Evolutionary conservation across 441 rosid species (phyloP).

Genomic region (Adansonia grandidieri): DNA sequence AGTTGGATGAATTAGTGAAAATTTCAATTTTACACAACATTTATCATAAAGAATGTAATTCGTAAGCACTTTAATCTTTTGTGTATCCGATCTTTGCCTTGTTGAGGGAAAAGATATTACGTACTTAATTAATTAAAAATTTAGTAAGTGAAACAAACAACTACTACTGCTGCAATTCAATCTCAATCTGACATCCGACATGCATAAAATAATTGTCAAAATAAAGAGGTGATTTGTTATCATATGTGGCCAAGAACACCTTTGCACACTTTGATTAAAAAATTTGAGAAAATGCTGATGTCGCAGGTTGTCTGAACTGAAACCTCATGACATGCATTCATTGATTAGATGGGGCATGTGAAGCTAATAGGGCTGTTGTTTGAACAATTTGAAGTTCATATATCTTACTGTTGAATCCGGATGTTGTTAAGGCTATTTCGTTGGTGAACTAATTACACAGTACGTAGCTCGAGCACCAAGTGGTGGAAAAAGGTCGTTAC

Average conservation of each 20-base stretch:
- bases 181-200: no score
- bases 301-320: background rate
- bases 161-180: background rate
- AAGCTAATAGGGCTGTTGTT: background rate
- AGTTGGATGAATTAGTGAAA: background rate
- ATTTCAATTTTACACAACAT: no score
- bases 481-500: background rate
- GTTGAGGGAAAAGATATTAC: no score
- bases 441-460: background rate
- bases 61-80: no score
- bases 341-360: background rate
- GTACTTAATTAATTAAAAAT: no score
- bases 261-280: background rate
- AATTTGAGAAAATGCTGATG: background rate
- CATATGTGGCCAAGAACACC: background rate
- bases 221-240: no score
- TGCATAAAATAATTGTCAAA: no score
- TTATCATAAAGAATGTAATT: no score
- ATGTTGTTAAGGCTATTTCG: background rate
- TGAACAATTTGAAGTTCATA: background rate
- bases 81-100: no score
- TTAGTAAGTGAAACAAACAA: no score
- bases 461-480: background rate
- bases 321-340: background rate
- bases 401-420: background rate